Base-by-base conservation (phyloP, 768 basidiomycete genomes). In the Hortiboletus flavorubellus region DNA sequence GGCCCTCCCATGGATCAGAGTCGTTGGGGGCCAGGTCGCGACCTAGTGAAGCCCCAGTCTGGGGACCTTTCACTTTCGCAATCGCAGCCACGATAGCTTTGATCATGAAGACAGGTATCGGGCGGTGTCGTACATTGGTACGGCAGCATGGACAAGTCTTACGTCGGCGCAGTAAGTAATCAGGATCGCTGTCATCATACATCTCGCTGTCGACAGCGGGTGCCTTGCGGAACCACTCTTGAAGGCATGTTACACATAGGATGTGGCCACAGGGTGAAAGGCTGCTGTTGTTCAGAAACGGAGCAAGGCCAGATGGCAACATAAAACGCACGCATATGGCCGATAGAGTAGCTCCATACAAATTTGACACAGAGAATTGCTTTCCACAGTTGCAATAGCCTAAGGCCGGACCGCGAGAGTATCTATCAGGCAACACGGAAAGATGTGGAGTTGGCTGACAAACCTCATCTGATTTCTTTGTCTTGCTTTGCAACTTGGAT, bases 111-210 rank as follows among this genome's bases (percentile, higher is more conserved):
- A 88, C 74, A 1, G 87, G 87, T 26, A 83, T 80, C 5, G 89
- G 89, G 29, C 85, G 80, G 46, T 76, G 76, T 26, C 70, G 72
- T 18, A 90, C 77, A 9, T 64, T 64, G 7, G 85, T 70, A 47
- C 89, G 82, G 65, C 89, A 91, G 53, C 81, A 83, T 2, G 89
- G 89, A 62, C 89, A 91, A 1, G 84, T 81, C 67, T 91, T 91
- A 23, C 78, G 74, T 26, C 87, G 81, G 55, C 75, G 74, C 30
- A 87, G 65, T 29, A 86, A 68, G 59, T 81, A 80, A 42, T 73
- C 68, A 9, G 74, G 69, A 41, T 72, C 70, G 34, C 67, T 66
- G 41, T 76, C 75, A 43, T 77, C 70, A 49, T 69, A 55, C 75
- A 79, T 80, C 16, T 78, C 78, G 37, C 76, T 74, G 29, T 76